Evolutionary conservation across 75 land plant species (phyloP), one percentile per base, ranked within the genome.

Genomic region (Larix kaempferi): DNA sequence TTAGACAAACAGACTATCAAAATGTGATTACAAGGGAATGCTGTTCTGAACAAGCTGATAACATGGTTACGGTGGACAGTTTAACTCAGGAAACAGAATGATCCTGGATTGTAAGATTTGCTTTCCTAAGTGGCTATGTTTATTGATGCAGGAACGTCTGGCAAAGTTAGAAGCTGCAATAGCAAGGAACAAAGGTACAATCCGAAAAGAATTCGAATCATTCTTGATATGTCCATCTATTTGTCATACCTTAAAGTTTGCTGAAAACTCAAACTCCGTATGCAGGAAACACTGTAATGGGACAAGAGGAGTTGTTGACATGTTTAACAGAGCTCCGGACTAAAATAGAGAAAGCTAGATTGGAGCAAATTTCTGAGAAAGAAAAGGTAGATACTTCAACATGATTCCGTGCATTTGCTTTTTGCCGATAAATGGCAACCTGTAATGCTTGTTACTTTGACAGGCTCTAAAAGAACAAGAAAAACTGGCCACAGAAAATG

Each of bases 81-180:
- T 54, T 55, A 23, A 61, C 7, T 25, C 58, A 33, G 71, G 73
- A 69, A 35, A 57, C 2, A 19, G 58, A 44, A 29, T 21, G 16
- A 61, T 19, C 27, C 15, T 56, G 52, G 75, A 22, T 77, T 54
- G 16, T 52, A 62, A 27, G 3, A 19, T 37, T 22, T 6, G 11
- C 29, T 5, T 71, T 13, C 80, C 52, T 58, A 17, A 54, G 10
- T 69, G 23, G 41, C 71, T n/a, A 41, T 41, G 19, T 39, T 39
- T 69, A 37, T 33, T 4, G 49, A 39, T 63, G 78, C 75, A 88
- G 90, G 90, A 86, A 56, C 88, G 85, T 5, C 69, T 83, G 35
- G 82, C 88, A 57, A 83, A 80, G 41, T 72, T 88, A 71, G 90
- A 88, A 59, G 78, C 85, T 52, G 79, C 77, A 37, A 52, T 80